phyloP scores from a whole-genome alignment of 768 basidiomycete genomes.

The Clathrus columnatus region DNA sequence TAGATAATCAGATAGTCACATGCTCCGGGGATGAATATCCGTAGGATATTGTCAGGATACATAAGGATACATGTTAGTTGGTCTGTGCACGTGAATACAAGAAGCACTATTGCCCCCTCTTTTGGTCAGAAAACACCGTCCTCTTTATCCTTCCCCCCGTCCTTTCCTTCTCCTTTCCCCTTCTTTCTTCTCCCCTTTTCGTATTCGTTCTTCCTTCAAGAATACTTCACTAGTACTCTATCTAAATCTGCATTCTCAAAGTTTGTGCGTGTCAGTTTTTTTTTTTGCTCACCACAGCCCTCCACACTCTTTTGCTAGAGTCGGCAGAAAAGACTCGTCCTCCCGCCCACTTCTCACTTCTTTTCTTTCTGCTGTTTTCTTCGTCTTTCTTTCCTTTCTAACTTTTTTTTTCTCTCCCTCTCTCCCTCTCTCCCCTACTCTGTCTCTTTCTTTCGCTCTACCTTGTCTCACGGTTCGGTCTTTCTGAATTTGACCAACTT shows the following conservation, averaged over 20 bases:
- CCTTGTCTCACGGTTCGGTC: neutral
- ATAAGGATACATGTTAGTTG: neutral
- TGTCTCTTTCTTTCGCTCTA: constrained; percentile 11
- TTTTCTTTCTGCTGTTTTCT: constrained; percentile 9
- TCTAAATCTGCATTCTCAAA: constrained; percentile 1
- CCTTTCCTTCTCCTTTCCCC: constrained; percentile 61
- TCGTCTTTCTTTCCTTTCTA: constrained; percentile 6
- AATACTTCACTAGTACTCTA: neutral
- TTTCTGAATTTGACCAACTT: constrained; percentile 16
- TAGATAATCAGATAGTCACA: neutral
- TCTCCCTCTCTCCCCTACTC: neutral
- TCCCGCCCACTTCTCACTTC: constrained; percentile 2
- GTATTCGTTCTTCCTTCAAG: neutral
- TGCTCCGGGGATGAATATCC: too few relatives aligned
- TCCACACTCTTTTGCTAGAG: constrained; percentile 13
- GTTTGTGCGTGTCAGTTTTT: constrained; percentile 15
- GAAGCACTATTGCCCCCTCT: constrained; percentile 27
- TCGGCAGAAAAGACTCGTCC: neutral
- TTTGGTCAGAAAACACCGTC: constrained; percentile 33
- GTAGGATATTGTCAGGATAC: neutral
- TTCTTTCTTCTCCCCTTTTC: neutral
- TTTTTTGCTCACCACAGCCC: constrained; percentile 13
- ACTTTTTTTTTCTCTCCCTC: neutral
- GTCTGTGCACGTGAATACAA: neutral
- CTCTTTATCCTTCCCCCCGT: constrained; percentile 71